Percentiles rank a stretch among this genome's conserved stretches.
These are phyloP conservation scores for Fusarium sp. DNA, from an alignment of 2,329 filamentous ascomycete species.

Conservation along the genomic window DNA sequence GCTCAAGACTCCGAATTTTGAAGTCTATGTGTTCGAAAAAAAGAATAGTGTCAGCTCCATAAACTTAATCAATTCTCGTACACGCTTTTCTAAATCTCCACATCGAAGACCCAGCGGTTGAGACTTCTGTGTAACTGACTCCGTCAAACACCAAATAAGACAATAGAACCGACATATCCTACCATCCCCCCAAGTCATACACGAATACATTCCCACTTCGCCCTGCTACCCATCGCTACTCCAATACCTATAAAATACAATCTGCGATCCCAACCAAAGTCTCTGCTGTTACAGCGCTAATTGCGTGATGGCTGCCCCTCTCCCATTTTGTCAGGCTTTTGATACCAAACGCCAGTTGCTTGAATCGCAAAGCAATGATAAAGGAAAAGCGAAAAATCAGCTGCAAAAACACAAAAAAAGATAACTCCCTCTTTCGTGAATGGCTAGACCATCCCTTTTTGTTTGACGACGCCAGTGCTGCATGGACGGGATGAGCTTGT, in stretches of 20 bases:
- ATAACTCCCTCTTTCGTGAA: constrained; percentile 23
- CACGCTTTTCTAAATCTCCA: constrained; percentile 7
- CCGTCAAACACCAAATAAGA: constrained; percentile 23
- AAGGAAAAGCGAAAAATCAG: constrained; percentile 18
- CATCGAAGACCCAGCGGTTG: neutral
- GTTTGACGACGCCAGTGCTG: neutral
- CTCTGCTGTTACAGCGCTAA: constrained; percentile 13
- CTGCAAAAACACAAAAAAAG: constrained; percentile 12
- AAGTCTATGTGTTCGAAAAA: neutral
- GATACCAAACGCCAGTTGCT: constrained; percentile 45
- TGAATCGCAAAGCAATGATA: constrained; percentile 22
- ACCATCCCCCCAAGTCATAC: constrained; percentile 27
- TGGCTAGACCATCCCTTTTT: neutral
- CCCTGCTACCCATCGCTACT: neutral
- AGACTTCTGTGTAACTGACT: constrained; percentile 19
- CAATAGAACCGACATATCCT: constrained; percentile 22
- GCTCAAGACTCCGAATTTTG: no score
- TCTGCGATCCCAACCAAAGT: neutral
- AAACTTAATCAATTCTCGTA: neutral
- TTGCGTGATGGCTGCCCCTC: constrained; percentile 26
- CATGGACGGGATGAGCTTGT: constrained; percentile 11
- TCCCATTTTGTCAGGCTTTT: constrained; percentile 29
- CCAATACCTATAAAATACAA: constrained; percentile 25
- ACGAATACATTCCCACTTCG: constrained; percentile 22
- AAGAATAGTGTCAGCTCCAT: neutral